Conservation (phyloP, 345 rosid genomes). For the Leavenworthia alabamica region DNA sequence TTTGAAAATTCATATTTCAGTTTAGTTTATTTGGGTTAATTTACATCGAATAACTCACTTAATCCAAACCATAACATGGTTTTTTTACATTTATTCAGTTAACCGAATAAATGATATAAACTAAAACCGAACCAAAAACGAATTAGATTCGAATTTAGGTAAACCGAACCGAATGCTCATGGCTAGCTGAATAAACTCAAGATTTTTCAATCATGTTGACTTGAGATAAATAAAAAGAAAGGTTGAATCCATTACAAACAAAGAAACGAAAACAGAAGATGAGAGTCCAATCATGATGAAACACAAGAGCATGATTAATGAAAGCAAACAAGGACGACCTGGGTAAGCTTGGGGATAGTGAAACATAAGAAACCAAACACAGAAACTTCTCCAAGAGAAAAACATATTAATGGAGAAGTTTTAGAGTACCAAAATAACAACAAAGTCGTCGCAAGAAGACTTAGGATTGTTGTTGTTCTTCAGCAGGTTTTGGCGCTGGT, state of each 20-base stretch:
- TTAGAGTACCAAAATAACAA: slow-evolving; percentile 25
- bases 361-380: slow-evolving; percentile 30
- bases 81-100: no score
- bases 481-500: slow-evolving; percentile 52
- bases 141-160: no score
- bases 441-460: slow-evolving; percentile 25
- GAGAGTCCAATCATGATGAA: background rate
- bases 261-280: background rate
- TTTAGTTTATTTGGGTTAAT: no score
- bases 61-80: no score
- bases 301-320: slow-evolving; percentile 22
- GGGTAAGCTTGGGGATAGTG: slow-evolving; percentile 20
- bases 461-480: slow-evolving; percentile 45
- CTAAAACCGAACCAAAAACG: no score
- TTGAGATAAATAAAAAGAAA: background rate
- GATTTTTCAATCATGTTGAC: background rate
- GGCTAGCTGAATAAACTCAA: background rate
- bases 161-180: no score
- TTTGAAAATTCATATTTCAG: no score
- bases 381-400: slow-evolving; percentile 45
- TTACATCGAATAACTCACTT: no score
- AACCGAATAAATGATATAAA: no score
- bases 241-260: slow-evolving; percentile 16
- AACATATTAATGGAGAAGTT: slow-evolving; percentile 55
- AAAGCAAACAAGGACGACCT: slow-evolving; percentile 29